Evolutionary conservation across 495 filamentous ascomycete genomes (phyloP).

Genomic region (Amphirosellinia nigrospora): DNA sequence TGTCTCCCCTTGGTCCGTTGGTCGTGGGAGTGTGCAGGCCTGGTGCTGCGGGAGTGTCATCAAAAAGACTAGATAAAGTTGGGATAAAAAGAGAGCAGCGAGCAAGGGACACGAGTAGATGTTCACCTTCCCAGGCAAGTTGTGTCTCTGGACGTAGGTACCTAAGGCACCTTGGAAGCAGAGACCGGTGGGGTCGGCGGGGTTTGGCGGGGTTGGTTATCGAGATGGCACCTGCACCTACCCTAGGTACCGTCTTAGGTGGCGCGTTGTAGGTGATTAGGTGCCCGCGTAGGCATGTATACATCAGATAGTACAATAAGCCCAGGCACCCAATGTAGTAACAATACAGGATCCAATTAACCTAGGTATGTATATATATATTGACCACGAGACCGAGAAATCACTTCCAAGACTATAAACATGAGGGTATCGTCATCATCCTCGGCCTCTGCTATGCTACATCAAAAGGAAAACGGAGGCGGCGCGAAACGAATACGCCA

Average conservation of each 20-base stretch:
- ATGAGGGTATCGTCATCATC: slow-evolving; percentile 24
- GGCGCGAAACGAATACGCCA: not conserved
- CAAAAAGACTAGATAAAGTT: not conserved
- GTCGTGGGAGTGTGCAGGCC: not conserved
- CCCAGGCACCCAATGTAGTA: too few relatives aligned
- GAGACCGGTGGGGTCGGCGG: slow-evolving; percentile 20
- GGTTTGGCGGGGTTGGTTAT: slow-evolving; percentile 1
- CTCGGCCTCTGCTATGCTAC: slow-evolving; percentile 15
- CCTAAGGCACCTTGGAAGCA: not conserved
- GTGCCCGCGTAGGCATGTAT: too few relatives aligned
- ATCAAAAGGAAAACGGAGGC: not conserved
- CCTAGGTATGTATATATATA: not conserved
- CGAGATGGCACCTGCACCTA: too few relatives aligned
- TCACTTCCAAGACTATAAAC: not conserved
- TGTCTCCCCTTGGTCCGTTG: too few relatives aligned
- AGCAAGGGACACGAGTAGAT: not conserved
- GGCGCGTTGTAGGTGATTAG: too few relatives aligned
- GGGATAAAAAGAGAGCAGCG: not conserved
- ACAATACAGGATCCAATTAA: slow-evolving; percentile 6
- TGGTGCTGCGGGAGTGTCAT: not conserved
- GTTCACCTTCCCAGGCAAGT: not conserved
- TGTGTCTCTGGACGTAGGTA: not conserved
- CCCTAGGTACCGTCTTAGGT: not conserved
- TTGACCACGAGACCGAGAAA: not conserved
- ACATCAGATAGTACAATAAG: too few relatives aligned